These are phyloP conservation scores for Volvox africanus DNA, from an alignment of 139 green algal species.

Conservation along the genomic window DNA sequence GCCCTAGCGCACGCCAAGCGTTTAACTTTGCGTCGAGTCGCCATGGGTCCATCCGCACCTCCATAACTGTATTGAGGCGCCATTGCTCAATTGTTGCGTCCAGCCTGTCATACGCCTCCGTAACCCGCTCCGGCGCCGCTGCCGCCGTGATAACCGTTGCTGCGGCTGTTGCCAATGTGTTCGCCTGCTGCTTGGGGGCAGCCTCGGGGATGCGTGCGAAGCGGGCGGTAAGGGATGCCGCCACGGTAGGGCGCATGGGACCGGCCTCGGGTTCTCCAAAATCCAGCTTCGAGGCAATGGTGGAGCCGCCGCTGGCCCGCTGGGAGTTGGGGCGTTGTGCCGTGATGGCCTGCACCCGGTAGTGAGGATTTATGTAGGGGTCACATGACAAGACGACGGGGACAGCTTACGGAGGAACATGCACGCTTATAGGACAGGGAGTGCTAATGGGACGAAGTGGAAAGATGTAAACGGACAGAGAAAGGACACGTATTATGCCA, in stretches of 20 bases:
- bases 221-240: slow-evolving; percentile 33
- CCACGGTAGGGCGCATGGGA: slow-evolving; percentile 14
- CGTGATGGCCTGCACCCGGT: not conserved
- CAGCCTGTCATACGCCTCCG: slow-evolving; percentile 53
- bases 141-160: slow-evolving; percentile 32
- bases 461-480: no score
- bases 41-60: slow-evolving; percentile 23
- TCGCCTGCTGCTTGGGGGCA: slow-evolving; percentile 12
- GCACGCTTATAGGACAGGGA: no score
- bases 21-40: not conserved
- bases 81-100: slow-evolving; percentile 61
- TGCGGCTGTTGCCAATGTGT: slow-evolving; percentile 34
- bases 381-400: no score
- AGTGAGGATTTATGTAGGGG: no score
- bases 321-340: not conserved
- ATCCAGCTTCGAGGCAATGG: not conserved
- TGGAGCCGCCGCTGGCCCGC: not conserved
- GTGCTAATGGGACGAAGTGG: no score
- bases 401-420: no score
- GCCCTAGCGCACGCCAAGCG: not conserved
- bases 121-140: slow-evolving; percentile 42
- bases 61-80: slow-evolving; percentile 64
- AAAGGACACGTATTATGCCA: no score
- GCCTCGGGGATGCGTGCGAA: slow-evolving; percentile 36
- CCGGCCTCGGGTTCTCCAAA: not conserved